Evolutionary conservation across 768 basidiomycete species (phyloP).

Genomic region (Psilocybe azurescens): DNA sequence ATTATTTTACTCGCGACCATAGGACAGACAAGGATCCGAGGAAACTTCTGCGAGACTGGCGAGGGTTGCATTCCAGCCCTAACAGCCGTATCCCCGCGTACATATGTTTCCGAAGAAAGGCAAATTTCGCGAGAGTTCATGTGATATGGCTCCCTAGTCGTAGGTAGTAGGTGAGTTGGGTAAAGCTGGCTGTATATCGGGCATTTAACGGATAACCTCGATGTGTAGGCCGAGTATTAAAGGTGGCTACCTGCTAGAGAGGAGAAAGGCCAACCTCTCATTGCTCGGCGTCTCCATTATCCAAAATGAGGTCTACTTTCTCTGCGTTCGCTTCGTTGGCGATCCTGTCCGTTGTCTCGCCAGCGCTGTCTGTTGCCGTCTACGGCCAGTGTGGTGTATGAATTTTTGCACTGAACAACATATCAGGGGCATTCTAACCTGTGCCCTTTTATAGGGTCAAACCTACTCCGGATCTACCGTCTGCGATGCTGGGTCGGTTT

Average conservation of each 20-base stretch:
- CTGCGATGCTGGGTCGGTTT: slow-evolving; percentile 50
- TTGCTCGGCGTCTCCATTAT: not conserved
- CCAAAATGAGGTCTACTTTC: slow-evolving; percentile 35
- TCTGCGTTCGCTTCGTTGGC: slow-evolving; percentile 37
- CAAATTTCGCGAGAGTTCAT: not conserved
- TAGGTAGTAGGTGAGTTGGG: not conserved
- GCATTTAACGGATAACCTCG: slow-evolving; percentile 29
- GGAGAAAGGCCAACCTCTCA: not conserved
- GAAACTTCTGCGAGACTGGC: not conserved
- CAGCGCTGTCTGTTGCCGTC: slow-evolving; percentile 40
- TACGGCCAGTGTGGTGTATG: slow-evolving; percentile 61
- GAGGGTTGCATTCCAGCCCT: not conserved
- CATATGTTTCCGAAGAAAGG: slow-evolving; percentile 1
- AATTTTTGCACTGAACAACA: slow-evolving; percentile 14
- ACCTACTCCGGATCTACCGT: slow-evolving; percentile 47
- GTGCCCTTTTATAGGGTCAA: slow-evolving; percentile 36
- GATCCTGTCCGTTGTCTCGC: slow-evolving; percentile 31
- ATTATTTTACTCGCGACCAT: not conserved
- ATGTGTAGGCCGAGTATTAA: slow-evolving; percentile 3
- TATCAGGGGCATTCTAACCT: not conserved
- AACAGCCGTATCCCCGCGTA: not conserved
- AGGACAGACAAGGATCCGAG: slow-evolving; percentile 1
- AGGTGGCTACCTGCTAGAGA: not conserved
- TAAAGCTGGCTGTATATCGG: slow-evolving; percentile 35
- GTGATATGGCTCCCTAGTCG: not conserved